Percentiles rank a stretch among this genome's conserved stretches.
Evolutionary conservation across 2,329 filamentous ascomycete species (phyloP).

Genomic region (Acarospora socialis): DNA sequence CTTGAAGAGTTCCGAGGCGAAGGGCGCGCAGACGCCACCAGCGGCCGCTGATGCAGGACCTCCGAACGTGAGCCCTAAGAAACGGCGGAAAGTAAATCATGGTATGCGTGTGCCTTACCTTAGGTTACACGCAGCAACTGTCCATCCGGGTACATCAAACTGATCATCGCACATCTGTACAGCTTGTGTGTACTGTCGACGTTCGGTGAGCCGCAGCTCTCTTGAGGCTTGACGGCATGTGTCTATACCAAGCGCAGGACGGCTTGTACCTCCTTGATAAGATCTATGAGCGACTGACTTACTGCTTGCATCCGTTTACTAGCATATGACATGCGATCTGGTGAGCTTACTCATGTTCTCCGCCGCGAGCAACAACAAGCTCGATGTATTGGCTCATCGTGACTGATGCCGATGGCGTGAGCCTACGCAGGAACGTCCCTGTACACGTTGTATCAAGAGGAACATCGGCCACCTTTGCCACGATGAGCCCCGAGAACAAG

Average conservation of each 20-base stretch:
- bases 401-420: constrained; percentile 17
- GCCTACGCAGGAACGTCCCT: constrained; percentile 67
- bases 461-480: constrained; percentile 98
- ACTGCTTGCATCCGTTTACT: no score
- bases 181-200: constrained; percentile 81
- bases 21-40: neutral
- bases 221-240: constrained; percentile 19
- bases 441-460: constrained; percentile 92
- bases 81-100: constrained; percentile 80
- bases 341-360: constrained; percentile 41
- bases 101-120: constrained; percentile 41
- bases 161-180: constrained; percentile 32
- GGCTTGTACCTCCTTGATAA: constrained; percentile 11
- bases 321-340: constrained; percentile 90
- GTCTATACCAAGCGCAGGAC: no score
- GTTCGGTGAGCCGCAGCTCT: constrained; percentile 57
- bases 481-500: constrained; percentile 82
- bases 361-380: constrained; percentile 18
- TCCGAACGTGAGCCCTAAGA: constrained; percentile 51
- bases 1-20: neutral
- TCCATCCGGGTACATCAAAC: constrained; percentile 14
- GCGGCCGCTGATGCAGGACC: neutral
- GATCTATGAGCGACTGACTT: no score
- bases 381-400: constrained; percentile 11
- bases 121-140: constrained; percentile 10